Evolutionary conservation across 2,329 filamentous ascomycete species (phyloP), one percentile per base, ranked within the genome.

Genomic region (Herpotrichia juniperi): DNA sequence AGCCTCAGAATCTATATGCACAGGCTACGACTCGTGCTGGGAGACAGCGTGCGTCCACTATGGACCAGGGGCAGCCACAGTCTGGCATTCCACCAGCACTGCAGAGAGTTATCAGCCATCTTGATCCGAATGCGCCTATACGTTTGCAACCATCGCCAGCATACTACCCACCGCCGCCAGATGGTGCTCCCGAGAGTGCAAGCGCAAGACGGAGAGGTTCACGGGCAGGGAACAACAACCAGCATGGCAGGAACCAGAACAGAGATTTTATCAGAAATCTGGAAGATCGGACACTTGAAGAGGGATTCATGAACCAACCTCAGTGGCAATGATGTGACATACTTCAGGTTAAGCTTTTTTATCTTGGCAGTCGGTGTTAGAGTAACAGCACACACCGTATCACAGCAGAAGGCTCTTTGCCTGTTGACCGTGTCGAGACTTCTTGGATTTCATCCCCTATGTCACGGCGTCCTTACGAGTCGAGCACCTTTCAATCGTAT

Each of bases 111-210:
- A 94, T 94, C 35, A 96, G 92, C 71, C 93, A 97, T 74, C 83
- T 99, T 39, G 94, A 99, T 68, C 94, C 94, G 1, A 97, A 87
- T 64, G 90, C 93, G 54, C 94, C 94, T 0, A 97, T 99, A 66
- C 86, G 94, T 44, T 77, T 97, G 50, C 94, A 99, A 71, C 94
- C 94, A 2, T 97, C 92, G 63, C 94, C 94, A 4, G 94, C 94
- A 1, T 99, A 99, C 75, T 99, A 97, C 65, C 94, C 94, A 10
- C 94, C 94, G 17, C 90, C 93, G 1, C 87, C 89, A 6, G 93
- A 97, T 59, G 90, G 91, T 9, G 87, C 91, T 64, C 82, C 85
- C 8, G 84, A 90, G 54, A 84, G 83, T 52, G 79, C 85, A 21
- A 85, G 77, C 74, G 82, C 88, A 25, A 85, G 89, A 35, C 84